A percentile compares a stretch with the other conserved stretches of the same genome.
phyloP scores from a whole-genome alignment of 2,329 filamentous ascomycete species.

The Davidsoniella virescens region DNA sequence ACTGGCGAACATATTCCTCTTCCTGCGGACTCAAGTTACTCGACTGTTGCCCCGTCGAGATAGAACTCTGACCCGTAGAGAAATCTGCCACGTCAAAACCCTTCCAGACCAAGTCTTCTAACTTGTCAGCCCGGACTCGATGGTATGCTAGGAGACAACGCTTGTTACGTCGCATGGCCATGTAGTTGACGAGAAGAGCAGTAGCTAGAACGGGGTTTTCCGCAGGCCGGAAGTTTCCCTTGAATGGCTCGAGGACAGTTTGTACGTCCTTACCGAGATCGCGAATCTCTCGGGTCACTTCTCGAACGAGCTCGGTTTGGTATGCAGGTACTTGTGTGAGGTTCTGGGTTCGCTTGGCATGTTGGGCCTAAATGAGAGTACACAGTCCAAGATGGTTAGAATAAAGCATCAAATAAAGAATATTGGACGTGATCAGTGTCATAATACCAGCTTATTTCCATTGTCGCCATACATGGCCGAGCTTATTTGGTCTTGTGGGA shows the following conservation, averaged over 20 bases:
- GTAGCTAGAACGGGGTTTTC: constrained; percentile 73
- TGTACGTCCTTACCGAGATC: constrained; percentile 79
- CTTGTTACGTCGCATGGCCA: constrained; percentile 93
- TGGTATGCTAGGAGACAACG: constrained; percentile 91
- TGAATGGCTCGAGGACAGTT: constrained; percentile 64
- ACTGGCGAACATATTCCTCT: constrained; percentile 87
- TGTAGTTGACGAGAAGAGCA: constrained; percentile 78
- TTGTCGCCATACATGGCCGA: constrained; percentile 14
- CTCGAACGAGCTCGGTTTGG: constrained; percentile 77
- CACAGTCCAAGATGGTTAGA: background rate
- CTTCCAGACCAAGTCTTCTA: constrained; percentile 88
- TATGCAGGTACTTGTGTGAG: constrained; percentile 78
- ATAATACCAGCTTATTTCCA: constrained; percentile 13
- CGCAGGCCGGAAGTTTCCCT: constrained; percentile 70
- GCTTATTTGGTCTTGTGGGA: no score
- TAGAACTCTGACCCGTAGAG: constrained; percentile 30
- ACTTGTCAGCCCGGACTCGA: constrained; percentile 71
- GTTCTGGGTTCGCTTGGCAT: constrained; percentile 87
- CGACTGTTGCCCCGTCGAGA: constrained; percentile 15
- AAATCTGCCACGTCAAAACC: constrained; percentile 70
- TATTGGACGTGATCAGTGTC: background rate
- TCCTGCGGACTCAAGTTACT: constrained; percentile 88
- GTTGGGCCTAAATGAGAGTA: constrained; percentile 50
- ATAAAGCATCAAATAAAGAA: background rate
- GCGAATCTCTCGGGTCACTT: constrained; percentile 77